Evolutionary conservation across 139 green algal species (phyloP).

Genomic region (Haematococcus sp.): DNA sequence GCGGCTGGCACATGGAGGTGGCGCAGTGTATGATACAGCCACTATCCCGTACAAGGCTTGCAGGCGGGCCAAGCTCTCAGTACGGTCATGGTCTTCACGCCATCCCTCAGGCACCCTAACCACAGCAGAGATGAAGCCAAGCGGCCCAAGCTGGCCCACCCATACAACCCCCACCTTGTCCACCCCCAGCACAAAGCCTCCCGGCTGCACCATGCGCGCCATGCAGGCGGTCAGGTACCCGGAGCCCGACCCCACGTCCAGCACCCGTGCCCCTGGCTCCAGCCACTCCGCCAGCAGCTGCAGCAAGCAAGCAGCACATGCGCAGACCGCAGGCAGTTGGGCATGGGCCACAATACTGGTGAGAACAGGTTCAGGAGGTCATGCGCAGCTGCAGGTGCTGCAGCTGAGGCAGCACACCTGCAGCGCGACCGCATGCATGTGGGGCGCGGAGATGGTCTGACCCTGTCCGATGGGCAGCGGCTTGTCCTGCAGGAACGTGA

Average conservation of each 20-base stretch:
- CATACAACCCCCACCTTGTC: slow-evolving; percentile 56
- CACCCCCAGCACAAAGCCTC: slow-evolving; percentile 58
- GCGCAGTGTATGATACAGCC: no score
- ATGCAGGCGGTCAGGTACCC: slow-evolving; percentile 83
- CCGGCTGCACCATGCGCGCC: slow-evolving; percentile 62
- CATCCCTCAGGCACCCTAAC: no score
- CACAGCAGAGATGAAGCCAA: no score
- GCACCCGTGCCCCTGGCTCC: slow-evolving; percentile 58
- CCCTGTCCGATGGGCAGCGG: slow-evolving; percentile 59
- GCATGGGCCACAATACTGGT: not conserved
- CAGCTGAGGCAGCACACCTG: no score
- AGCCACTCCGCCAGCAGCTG: slow-evolving; percentile 70
- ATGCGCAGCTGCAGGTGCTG: no score
- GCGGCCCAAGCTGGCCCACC: no score
- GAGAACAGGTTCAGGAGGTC: no score
- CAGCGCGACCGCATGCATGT: not conserved
- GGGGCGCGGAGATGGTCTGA: slow-evolving; percentile 86
- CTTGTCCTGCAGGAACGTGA: slow-evolving; percentile 34
- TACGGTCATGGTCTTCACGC: no score
- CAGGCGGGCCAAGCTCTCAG: no score
- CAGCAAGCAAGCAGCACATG: slow-evolving; percentile 79
- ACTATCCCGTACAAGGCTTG: no score
- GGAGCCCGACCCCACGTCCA: slow-evolving; percentile 82
- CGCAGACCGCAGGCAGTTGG: not conserved
- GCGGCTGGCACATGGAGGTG: no score